phyloP scores from a whole-genome alignment of 305 asterid species.

The Fraxinus greggii region DNA sequence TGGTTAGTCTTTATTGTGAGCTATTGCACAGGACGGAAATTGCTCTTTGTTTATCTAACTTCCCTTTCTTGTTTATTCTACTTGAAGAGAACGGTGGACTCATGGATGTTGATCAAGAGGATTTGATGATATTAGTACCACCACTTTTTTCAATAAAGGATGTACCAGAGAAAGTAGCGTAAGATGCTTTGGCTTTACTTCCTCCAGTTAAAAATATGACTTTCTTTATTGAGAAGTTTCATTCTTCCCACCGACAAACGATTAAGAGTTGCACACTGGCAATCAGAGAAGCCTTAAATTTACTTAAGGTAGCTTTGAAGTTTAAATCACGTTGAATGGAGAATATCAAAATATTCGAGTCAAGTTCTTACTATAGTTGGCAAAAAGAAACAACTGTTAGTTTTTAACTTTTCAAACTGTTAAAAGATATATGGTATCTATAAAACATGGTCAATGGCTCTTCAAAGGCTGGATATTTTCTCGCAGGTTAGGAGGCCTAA shows the following conservation, averaged over 20 bases:
- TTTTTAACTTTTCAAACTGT: background rate
- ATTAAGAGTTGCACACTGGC: background rate
- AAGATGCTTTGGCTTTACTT: constrained; percentile 33
- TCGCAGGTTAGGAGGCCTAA: background rate
- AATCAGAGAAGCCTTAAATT: background rate
- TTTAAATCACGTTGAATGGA: background rate
- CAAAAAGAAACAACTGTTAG: background rate
- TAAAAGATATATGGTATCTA: background rate
- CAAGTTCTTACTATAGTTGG: background rate
- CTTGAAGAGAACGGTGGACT: constrained; percentile 54
- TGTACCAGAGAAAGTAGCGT: constrained; percentile 67
- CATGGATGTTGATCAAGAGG: constrained; percentile 71
- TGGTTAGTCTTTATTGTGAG: constrained; percentile 42
- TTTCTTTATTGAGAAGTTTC: constrained; percentile 15
- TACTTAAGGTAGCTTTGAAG: background rate
- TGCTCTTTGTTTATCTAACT: constrained; percentile 17
- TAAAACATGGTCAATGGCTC: background rate
- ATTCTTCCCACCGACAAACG: background rate
- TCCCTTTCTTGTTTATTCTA: constrained; percentile 22
- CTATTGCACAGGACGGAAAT: constrained; percentile 14
- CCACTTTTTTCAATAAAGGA: constrained; percentile 78
- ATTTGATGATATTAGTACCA: constrained; percentile 76
- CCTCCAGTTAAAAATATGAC: background rate
- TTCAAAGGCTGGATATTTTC: background rate
- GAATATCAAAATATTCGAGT: background rate